A percentile compares a stretch with the other conserved stretches of the same genome.
These are phyloP conservation scores for Hypoxylon sp. DNA, from an alignment of 2,329 filamentous ascomycete species.

Conservation along the genomic window DNA sequence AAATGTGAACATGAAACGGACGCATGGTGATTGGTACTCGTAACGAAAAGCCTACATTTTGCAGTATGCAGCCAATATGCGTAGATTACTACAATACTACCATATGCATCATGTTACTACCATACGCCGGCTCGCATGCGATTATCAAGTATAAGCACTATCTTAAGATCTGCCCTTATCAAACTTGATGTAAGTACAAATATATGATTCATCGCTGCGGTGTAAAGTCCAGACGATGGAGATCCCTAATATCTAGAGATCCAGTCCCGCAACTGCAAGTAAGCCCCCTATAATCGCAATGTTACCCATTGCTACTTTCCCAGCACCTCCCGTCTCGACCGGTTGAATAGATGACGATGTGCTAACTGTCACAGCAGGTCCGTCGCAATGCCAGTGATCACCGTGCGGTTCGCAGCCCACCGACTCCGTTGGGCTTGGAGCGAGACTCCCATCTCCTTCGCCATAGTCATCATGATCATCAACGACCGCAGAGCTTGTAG, in stretches of 20 bases:
- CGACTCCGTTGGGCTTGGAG: slow-evolving; percentile 56
- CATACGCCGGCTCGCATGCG: slow-evolving; percentile 7
- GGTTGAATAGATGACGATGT: slow-evolving; percentile 10
- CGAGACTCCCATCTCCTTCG: slow-evolving; percentile 45
- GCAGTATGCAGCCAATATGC: slow-evolving; percentile 26
- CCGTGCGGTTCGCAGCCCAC: slow-evolving; percentile 57
- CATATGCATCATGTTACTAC: slow-evolving; percentile 12
- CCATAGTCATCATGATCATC: slow-evolving; percentile 34
- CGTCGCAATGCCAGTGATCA: slow-evolving; percentile 57
- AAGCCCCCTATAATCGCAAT: slow-evolving; percentile 35
- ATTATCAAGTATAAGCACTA: not conserved
- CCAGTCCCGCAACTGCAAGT: slow-evolving; percentile 28
- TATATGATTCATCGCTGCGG: not conserved
- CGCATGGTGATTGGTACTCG: slow-evolving; percentile 10
- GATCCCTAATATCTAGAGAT: slow-evolving; percentile 15
- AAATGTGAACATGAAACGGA: slow-evolving; percentile 5
- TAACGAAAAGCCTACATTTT: not conserved
- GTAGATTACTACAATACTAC: slow-evolving; percentile 28
- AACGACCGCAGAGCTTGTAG: slow-evolving; percentile 10
- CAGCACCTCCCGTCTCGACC: slow-evolving; percentile 20
- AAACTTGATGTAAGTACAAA: not conserved
- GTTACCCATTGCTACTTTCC: slow-evolving; percentile 19
- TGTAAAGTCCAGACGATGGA: slow-evolving; percentile 7
- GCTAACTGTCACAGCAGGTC: slow-evolving; percentile 29
- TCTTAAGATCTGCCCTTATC: not conserved